Conservation (phyloP, 140 eudicot species). For the Flaveria floridana region DNA sequence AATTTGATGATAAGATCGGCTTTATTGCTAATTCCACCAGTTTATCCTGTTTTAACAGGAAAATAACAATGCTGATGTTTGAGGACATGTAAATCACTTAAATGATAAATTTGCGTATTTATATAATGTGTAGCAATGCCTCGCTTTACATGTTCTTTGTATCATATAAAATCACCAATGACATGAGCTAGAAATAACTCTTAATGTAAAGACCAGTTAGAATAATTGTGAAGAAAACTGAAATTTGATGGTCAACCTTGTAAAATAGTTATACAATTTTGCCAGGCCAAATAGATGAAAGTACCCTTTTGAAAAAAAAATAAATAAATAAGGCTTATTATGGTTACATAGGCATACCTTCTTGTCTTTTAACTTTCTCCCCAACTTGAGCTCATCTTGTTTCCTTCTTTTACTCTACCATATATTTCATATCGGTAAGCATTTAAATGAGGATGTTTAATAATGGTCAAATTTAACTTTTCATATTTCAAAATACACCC, state of each 20-base stretch:
- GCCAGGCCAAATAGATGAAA: neutral
- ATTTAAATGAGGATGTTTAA: slow-evolving; percentile 10
- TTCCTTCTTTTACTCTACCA: slow-evolving; percentile 81
- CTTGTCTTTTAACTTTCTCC: slow-evolving; percentile 64
- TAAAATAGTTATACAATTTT: neutral
- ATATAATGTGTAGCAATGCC: neutral
- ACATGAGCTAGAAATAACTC: neutral
- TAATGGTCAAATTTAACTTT: neutral
- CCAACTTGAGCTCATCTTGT: slow-evolving; percentile 53
- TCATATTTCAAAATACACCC: neutral
- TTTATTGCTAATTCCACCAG: slow-evolving; percentile 46
- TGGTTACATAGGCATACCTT: slow-evolving; percentile 48
- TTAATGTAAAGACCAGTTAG: neutral
- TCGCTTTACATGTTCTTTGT: neutral
- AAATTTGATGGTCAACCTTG: neutral
- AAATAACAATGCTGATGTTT: slow-evolving; percentile 23
- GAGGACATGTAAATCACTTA: neutral
- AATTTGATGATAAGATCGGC: slow-evolving; percentile 43
- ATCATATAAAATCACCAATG: neutral
- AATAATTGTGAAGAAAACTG: slow-evolving; percentile 3
- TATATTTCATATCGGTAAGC: slow-evolving; percentile 38
- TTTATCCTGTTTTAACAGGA: slow-evolving; percentile 44
- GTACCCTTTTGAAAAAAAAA: neutral
- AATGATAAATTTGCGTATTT: neutral
- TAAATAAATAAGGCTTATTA: neutral